Percentiles rank a stretch among this genome's conserved stretches.
These are phyloP conservation scores for Begonia peltatifolia DNA, from an alignment of 306 rosid species.

Conservation along the genomic window DNA sequence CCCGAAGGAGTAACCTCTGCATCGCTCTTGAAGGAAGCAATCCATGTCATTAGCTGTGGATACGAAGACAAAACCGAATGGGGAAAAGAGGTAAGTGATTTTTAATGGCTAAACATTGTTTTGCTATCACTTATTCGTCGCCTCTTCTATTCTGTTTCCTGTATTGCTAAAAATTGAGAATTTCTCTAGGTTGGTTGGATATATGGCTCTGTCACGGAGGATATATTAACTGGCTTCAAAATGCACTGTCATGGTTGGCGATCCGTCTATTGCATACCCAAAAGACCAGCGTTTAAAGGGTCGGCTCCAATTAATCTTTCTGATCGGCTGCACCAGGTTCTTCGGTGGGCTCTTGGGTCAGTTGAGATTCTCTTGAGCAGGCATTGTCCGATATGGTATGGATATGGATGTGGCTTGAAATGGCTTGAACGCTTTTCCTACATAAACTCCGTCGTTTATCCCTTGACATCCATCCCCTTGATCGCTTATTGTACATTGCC, in stretches of 20 bases:
- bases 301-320: slow-evolving; percentile 89
- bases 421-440: slow-evolving; percentile 79
- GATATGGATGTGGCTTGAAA: slow-evolving; percentile 84
- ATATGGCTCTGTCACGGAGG: slow-evolving; percentile 94
- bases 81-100: slow-evolving; percentile 64
- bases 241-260: slow-evolving; percentile 98
- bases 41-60: slow-evolving; percentile 89
- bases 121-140: too few relatives aligned
- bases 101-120: background rate
- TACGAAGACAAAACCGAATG: slow-evolving; percentile 93
- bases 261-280: slow-evolving; percentile 87
- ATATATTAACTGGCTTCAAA: slow-evolving; percentile 82
- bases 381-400: slow-evolving; percentile 91
- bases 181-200: slow-evolving; percentile 80
- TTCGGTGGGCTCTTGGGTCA: slow-evolving; percentile 91
- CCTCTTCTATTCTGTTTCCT: too few relatives aligned
- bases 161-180: background rate
- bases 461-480: slow-evolving; percentile 81
- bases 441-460: slow-evolving; percentile 80
- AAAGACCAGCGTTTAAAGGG: slow-evolving; percentile 85
- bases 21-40: slow-evolving; percentile 85
- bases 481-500: slow-evolving; percentile 74
- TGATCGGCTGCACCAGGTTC: slow-evolving; percentile 84
- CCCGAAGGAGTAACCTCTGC: slow-evolving; percentile 51
- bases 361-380: slow-evolving; percentile 76